phyloP scores from a whole-genome alignment of 805 yeast genomes.

The Dipodascopsis tothii region DNA sequence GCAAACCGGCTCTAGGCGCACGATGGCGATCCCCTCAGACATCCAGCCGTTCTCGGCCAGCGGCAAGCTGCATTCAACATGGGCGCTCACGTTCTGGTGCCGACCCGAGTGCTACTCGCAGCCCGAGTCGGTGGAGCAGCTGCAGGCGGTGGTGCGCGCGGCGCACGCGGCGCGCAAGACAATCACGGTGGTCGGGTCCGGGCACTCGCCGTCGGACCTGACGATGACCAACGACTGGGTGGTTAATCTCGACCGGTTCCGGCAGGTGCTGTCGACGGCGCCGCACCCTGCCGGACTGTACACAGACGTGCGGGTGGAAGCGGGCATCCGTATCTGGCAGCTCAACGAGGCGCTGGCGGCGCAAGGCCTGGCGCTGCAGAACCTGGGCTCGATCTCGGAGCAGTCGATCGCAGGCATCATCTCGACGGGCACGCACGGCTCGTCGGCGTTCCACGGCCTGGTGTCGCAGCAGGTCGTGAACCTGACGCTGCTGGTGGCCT shows the following conservation, averaged over 20 bases:
- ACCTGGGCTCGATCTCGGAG: slow-evolving; percentile 86
- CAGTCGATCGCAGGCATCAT: slow-evolving; percentile 94
- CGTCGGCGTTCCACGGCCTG: slow-evolving; percentile 85
- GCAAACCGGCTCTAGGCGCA: no score
- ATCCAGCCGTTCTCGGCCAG: slow-evolving; percentile 34
- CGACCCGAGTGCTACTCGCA: slow-evolving; percentile 72
- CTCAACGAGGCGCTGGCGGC: slow-evolving; percentile 58
- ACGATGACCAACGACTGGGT: slow-evolving; percentile 87
- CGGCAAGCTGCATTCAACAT: slow-evolving; percentile 50
- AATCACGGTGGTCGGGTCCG: slow-evolving; percentile 80
- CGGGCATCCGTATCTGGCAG: slow-evolving; percentile 75
- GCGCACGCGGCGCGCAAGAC: slow-evolving; percentile 59
- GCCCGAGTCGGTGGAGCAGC: slow-evolving; percentile 64
- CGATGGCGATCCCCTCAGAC: slow-evolving; percentile 1
- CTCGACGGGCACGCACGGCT: slow-evolving; percentile 95
- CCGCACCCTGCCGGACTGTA: slow-evolving; percentile 53
- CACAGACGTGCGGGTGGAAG: slow-evolving; percentile 90
- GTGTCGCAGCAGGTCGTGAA: slow-evolving; percentile 82
- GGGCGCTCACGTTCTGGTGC: slow-evolving; percentile 87
- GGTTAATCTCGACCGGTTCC: slow-evolving; percentile 71
- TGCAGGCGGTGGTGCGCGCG: slow-evolving; percentile 53
- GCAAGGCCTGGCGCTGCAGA: slow-evolving; percentile 74
- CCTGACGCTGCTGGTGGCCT: slow-evolving; percentile 63
- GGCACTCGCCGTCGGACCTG: slow-evolving; percentile 89
- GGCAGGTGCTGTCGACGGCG: slow-evolving; percentile 44